phyloP scores from a whole-genome alignment of 768 basidiomycete genomes.

The Hygrocybe punicea region DNA sequence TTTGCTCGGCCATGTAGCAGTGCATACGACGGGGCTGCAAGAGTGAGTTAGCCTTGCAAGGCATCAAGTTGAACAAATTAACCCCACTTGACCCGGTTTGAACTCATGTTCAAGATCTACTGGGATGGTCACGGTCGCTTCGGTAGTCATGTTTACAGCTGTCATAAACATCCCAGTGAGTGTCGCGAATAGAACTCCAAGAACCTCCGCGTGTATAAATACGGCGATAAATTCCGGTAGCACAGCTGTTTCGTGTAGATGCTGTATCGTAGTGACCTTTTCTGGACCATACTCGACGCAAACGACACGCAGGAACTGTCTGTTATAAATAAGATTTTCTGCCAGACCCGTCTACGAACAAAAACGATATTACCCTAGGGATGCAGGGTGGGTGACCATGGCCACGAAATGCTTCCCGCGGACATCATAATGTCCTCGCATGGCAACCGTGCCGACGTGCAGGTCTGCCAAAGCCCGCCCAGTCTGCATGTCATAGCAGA shows the following conservation, averaged over 20 bases:
- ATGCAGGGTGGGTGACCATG: neutral
- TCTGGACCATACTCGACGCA: constrained; percentile 5
- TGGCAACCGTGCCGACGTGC: neutral
- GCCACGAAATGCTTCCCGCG: constrained; percentile 1
- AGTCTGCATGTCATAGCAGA: neutral
- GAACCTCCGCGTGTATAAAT: neutral
- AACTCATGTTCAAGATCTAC: neutral
- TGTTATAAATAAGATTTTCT: neutral
- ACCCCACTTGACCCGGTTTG: neutral
- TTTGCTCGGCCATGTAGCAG: neutral
- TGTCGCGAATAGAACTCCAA: neutral
- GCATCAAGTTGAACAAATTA: neutral
- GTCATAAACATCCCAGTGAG: neutral
- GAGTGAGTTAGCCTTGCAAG: neutral
- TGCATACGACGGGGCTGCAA: neutral
- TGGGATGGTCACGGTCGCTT: neutral
- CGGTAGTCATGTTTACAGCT: neutral
- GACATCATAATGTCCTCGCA: constrained; percentile 6
- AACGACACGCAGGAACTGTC: neutral
- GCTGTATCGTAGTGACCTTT: neutral
- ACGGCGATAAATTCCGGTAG: neutral
- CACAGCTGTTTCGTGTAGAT: neutral
- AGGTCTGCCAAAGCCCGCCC: neutral
- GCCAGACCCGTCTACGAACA: neutral
- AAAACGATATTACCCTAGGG: neutral